Conservation (phyloP, 495 filamentous ascomycete genomes). For the Aspergillus leporis region DNA sequence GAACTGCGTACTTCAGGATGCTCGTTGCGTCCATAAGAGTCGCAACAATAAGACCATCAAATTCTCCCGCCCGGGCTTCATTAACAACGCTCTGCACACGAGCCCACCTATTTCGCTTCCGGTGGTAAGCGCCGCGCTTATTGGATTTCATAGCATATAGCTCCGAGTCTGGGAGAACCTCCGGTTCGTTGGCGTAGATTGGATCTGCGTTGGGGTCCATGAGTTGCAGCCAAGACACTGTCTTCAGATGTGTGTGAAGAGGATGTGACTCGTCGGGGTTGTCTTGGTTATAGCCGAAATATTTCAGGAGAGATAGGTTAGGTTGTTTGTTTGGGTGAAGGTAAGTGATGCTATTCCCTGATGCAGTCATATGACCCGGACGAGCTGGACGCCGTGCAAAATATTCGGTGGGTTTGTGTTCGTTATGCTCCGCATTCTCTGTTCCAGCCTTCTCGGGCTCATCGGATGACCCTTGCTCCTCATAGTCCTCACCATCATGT, state of each 20-base stretch:
- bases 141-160: constrained; percentile 69
- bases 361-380: constrained; percentile 49
- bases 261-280: constrained; percentile 72
- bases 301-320: constrained; percentile 80
- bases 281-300: constrained; percentile 78
- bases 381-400: constrained; percentile 22
- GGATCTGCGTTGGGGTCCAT: constrained; percentile 70
- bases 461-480: constrained; percentile 16
- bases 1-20: constrained; percentile 70
- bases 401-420: not conserved
- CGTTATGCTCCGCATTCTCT: not conserved
- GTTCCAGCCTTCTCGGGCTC: constrained; percentile 12
- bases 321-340: constrained; percentile 88
- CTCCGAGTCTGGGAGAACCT: constrained; percentile 49
- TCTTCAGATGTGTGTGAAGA: constrained; percentile 75
- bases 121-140: constrained; percentile 77
- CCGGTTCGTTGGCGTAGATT: constrained; percentile 63
- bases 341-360: constrained; percentile 81
- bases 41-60: constrained; percentile 80
- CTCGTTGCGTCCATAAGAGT: constrained; percentile 76
- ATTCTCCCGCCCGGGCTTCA: constrained; percentile 69
- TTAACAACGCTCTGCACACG: constrained; percentile 66
- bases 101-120: constrained; percentile 82
- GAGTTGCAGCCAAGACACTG: constrained; percentile 87
- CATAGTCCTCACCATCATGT: constrained; percentile 34